Conservation (phyloP, 805 yeast genomes). For the Candida nitratophila region DNA sequence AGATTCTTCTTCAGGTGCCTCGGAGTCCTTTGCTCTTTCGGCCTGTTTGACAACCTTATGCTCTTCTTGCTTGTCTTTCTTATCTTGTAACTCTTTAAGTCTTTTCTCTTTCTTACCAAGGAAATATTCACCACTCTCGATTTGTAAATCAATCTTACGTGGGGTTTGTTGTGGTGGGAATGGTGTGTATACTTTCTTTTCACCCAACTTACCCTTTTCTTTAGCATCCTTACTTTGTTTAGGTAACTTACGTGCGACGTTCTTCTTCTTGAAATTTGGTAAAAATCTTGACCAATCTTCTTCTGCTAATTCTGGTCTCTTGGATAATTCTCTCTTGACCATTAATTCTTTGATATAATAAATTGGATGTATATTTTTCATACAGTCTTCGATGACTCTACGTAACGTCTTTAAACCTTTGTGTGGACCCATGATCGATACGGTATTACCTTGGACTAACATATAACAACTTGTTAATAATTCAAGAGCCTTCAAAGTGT, state of each 20-base stretch:
- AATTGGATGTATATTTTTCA: slow-evolving; percentile 95
- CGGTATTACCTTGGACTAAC: slow-evolving; percentile 95
- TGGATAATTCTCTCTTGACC: slow-evolving; percentile 93
- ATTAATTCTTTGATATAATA: slow-evolving; percentile 94
- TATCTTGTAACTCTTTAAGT: slow-evolving; percentile 61
- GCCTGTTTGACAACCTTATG: slow-evolving; percentile 55
- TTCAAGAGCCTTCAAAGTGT: slow-evolving; percentile 92
- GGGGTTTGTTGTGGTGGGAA: slow-evolving; percentile 98
- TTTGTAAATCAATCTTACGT: slow-evolving; percentile 93
- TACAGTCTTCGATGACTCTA: slow-evolving; percentile 95
- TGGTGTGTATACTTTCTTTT: slow-evolving; percentile 84
- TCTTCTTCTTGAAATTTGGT: slow-evolving; percentile 94
- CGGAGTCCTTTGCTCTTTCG: slow-evolving; percentile 71
- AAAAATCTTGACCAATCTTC: slow-evolving; percentile 97
- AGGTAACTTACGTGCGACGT: slow-evolving; percentile 89
- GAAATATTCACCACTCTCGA: slow-evolving; percentile 98
- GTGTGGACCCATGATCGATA: slow-evolving; percentile 93
- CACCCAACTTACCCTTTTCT: slow-evolving; percentile 34
- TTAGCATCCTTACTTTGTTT: slow-evolving; percentile 49
- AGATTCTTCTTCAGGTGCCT: slow-evolving; percentile 72
- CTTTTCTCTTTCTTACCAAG: slow-evolving; percentile 81
- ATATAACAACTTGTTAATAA: slow-evolving; percentile 92
- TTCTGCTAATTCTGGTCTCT: slow-evolving; percentile 89
- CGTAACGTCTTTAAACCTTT: slow-evolving; percentile 88
- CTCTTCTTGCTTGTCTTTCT: slow-evolving; percentile 71